Evolutionary conservation across 2,329 filamentous ascomycete species (phyloP).

Genomic region (Colletotrichum phormii): DNA sequence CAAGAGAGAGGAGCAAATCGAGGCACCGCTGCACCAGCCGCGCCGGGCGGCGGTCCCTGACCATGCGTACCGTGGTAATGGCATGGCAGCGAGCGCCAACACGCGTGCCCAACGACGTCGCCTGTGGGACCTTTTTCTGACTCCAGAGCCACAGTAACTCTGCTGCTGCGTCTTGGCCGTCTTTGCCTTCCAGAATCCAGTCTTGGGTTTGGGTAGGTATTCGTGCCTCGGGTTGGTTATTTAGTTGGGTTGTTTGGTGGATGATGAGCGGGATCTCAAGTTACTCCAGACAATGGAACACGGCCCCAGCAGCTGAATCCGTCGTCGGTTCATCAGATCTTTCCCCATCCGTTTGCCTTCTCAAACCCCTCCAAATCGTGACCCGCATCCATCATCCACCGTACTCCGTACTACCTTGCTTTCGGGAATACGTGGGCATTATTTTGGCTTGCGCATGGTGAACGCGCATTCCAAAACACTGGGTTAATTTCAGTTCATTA

Average conservation of each 20-base stretch:
- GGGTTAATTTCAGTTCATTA: conserved; percentile 7
- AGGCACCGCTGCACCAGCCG: conserved; percentile 25
- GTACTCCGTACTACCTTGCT: not conserved
- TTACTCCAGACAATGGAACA: not conserved
- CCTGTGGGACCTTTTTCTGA: conserved; percentile 15
- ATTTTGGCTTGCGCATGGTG: conserved; percentile 4
- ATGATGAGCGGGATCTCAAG: not conserved
- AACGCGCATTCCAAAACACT: conserved; percentile 14
- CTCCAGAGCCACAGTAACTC: conserved; percentile 3
- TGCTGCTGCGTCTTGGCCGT: not conserved
- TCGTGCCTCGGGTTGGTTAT: not conserved
- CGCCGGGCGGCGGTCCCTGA: conserved; percentile 20
- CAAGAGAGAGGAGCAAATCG: conserved; percentile 26
- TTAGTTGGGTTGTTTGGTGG: not conserved
- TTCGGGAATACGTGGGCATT: conserved; percentile 20
- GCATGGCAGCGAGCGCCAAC: conserved; percentile 30
- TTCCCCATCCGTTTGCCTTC: conserved; percentile 30
- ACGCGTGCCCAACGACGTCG: conserved; percentile 33
- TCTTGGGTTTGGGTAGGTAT: not conserved
- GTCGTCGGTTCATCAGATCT: conserved; percentile 30
- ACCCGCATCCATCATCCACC: conserved; percentile 15
- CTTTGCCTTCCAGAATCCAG: not conserved
- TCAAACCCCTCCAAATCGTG: conserved; percentile 10
- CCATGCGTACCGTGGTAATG: not conserved
- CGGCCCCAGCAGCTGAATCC: conserved; percentile 15